Percentiles rank a stretch among this genome's conserved stretches.
Conservation (phyloP, 2,329 filamentous ascomycete genomes). For the Lithohypha guttulata region DNA sequence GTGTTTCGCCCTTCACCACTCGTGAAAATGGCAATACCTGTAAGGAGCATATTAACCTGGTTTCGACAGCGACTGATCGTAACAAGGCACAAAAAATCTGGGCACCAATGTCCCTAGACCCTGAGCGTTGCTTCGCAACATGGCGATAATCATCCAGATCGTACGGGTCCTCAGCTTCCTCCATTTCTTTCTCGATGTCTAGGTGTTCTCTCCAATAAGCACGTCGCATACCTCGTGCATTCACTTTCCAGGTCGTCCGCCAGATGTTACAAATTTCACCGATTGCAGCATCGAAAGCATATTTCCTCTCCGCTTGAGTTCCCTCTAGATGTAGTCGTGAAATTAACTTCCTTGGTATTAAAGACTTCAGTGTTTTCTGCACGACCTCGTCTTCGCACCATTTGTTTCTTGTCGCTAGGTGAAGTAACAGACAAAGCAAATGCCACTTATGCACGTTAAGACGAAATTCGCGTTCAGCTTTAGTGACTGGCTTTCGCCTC, state of each 20-base stretch:
- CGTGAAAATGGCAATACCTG: slow-evolving; percentile 65
- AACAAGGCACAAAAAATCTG: slow-evolving; percentile 85
- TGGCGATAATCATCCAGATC: slow-evolving; percentile 63
- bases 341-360: slow-evolving; percentile 56
- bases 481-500: slow-evolving; percentile 43
- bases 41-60: slow-evolving; percentile 79
- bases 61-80: slow-evolving; percentile 67
- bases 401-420: slow-evolving; percentile 65
- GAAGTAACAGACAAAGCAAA: slow-evolving; percentile 68
- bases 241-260: slow-evolving; percentile 51
- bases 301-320: slow-evolving; percentile 49
- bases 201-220: slow-evolving; percentile 65
- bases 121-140: slow-evolving; percentile 58
- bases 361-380: slow-evolving; percentile 53
- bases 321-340: slow-evolving; percentile 59
- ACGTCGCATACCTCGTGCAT: slow-evolving; percentile 56
- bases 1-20: slow-evolving; percentile 33
- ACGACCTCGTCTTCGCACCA: slow-evolving; percentile 75
- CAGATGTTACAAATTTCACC: slow-evolving; percentile 35
- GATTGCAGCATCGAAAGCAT: slow-evolving; percentile 63
- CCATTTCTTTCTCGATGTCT: slow-evolving; percentile 50
- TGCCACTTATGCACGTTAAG: slow-evolving; percentile 79
- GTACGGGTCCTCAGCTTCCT: slow-evolving; percentile 55
- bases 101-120: slow-evolving; percentile 79
- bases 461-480: slow-evolving; percentile 49